Percentiles rank a stretch among this genome's conserved stretches.
Conservation (phyloP, 148 eudicot species). For the Vaccinium vitisidaea region DNA sequence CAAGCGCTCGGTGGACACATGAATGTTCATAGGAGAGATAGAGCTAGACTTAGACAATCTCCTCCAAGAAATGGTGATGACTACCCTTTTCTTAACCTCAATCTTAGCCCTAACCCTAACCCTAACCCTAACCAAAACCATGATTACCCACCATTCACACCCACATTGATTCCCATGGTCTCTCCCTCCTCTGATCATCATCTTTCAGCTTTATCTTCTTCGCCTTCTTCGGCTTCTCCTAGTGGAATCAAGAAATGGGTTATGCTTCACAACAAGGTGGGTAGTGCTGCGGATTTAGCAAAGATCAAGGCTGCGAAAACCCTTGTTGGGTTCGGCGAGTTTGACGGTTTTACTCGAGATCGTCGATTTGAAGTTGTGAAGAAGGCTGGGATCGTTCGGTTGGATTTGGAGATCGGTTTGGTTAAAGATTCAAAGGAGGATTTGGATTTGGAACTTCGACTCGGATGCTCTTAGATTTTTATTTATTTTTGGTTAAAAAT, state of each 20-base stretch:
- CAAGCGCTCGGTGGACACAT: conserved; percentile 98
- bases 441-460: conserved; percentile 79
- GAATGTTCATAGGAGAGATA: conserved; percentile 92
- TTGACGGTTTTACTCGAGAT: conserved; percentile 16
- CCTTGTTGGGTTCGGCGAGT: conserved; percentile 19
- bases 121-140: conserved; percentile 17
- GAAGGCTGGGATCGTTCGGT: conserved; percentile 25
- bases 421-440: conserved; percentile 36
- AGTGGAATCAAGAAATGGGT: conserved; percentile 26
- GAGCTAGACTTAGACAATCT: conserved; percentile 61
- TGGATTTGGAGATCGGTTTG: conserved; percentile 62
- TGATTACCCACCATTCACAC: conserved; percentile 8
- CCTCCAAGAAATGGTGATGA: conserved; percentile 27
- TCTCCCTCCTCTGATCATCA: conserved; percentile 7
- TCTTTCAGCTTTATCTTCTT: conserved; percentile 14
- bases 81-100: conserved; percentile 28
- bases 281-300: background rate
- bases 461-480: conserved; percentile 39
- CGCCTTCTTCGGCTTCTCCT: conserved; percentile 16
- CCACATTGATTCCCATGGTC: conserved; percentile 14
- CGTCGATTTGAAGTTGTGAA: conserved; percentile 20
- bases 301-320: conserved; percentile 20
- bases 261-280: background rate
- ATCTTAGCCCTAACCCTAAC: conserved; percentile 40
- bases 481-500: background rate